Evolutionary conservation across 1,284 basidiomycete genomes (phyloP).

Genomic region (Cystobasidium slooffiae): DNA sequence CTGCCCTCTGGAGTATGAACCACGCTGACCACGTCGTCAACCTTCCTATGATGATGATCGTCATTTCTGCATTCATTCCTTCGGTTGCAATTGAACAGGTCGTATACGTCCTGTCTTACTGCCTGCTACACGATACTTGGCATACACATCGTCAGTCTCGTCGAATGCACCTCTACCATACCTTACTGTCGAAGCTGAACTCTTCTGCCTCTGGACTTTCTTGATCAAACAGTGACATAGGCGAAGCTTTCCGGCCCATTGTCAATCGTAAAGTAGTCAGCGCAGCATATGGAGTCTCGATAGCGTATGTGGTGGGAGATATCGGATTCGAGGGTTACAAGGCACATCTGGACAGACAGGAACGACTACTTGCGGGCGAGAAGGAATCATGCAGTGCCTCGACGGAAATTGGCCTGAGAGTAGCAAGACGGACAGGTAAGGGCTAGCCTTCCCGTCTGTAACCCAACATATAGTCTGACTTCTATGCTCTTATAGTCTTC

Average conservation of each 20-base stretch:
- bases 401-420: conserved; percentile 36
- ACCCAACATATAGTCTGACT: conserved; percentile 20
- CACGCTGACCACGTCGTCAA: background rate
- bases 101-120: conserved; percentile 48
- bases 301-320: conserved; percentile 67
- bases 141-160: conserved; percentile 34
- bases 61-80: background rate
- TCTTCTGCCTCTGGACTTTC: background rate
- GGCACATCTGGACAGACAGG: conserved; percentile 68
- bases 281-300: conserved; percentile 67
- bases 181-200: background rate
- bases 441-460: conserved; percentile 37
- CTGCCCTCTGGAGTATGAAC: background rate
- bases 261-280: conserved; percentile 77
- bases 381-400: conserved; percentile 25
- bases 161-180: background rate
- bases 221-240: conserved; percentile 72
- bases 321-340: conserved; percentile 92
- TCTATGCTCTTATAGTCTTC: conserved; percentile 60
- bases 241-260: conserved; percentile 88
- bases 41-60: background rate
- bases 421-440: conserved; percentile 24
- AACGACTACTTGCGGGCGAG: conserved; percentile 70
- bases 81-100: background rate
- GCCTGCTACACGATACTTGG: conserved; percentile 47